Evolutionary conservation across 2,329 filamentous ascomycete genomes (phyloP).

Genomic region (Diaporthe nobilis): DNA sequence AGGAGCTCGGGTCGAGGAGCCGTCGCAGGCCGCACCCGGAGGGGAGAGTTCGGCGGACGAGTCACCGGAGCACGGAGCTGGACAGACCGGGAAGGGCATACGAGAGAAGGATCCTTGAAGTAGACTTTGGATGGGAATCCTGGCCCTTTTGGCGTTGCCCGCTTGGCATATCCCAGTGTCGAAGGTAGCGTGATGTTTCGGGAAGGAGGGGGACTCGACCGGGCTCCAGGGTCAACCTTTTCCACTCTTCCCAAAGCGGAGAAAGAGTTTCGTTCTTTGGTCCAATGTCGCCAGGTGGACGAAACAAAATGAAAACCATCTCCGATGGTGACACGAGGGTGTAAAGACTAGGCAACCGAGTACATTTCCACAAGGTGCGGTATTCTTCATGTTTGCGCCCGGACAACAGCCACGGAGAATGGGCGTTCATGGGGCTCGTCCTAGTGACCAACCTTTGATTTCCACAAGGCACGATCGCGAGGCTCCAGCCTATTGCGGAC

Average conservation of each 20-base stretch:
- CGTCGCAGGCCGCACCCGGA: neutral
- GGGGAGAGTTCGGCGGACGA: conserved; percentile 6
- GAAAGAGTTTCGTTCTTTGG: neutral
- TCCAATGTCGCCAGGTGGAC: neutral
- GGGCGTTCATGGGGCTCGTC: neutral
- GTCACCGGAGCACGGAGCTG: conserved; percentile 3
- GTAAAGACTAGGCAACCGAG: neutral
- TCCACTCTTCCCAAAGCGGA: no score
- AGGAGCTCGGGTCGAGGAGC: neutral
- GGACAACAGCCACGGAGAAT: conserved; percentile 1
- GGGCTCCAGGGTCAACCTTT: neutral
- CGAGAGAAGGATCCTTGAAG: conserved; percentile 19
- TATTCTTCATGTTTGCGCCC: conserved; percentile 5
- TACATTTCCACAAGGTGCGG: neutral
- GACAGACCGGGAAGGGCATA: neutral
- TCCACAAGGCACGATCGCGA: neutral
- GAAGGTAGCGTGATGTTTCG: conserved; percentile 16
- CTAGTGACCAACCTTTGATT: neutral
- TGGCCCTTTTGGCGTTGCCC: neutral
- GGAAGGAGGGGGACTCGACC: neutral
- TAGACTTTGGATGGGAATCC: neutral
- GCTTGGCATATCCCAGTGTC: conserved; percentile 6
- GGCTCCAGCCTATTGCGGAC: neutral
- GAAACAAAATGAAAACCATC: neutral
- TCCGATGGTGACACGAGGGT: no score